phyloP scores from a whole-genome alignment of 2,329 filamentous ascomycete genomes.

The Dothideomycetes sp. region DNA sequence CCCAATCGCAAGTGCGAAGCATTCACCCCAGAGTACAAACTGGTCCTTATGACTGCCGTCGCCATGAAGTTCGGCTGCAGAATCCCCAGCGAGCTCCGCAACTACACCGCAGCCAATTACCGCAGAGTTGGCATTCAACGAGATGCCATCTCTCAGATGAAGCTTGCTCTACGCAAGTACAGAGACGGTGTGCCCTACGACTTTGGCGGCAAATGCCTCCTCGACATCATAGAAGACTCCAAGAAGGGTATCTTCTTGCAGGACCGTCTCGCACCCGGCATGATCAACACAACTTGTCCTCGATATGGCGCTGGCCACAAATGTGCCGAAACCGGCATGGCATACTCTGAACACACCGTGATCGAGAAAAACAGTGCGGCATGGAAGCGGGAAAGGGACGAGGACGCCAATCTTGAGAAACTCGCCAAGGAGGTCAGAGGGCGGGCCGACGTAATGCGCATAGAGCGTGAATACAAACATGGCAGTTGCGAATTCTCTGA shows the following conservation, averaged over 20 bases:
- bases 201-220: not conserved
- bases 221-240: not conserved
- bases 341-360: too few species aligned
- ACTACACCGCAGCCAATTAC: not conserved
- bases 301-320: not conserved
- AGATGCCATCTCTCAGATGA: not conserved
- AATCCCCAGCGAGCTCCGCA: not conserved
- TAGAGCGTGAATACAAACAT: too few species aligned
- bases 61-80: constrained; percentile 3
- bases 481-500: constrained; percentile 2
- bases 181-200: constrained; percentile 1
- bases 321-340: too few species aligned
- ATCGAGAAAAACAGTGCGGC: too few species aligned
- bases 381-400: too few species aligned
- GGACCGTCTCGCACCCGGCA: not conserved
- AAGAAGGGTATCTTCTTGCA: not conserved
- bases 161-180: not conserved
- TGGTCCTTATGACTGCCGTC: constrained; percentile 1
- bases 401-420: not conserved
- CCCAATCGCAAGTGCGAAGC: not conserved
- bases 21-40: not conserved
- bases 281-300: not conserved
- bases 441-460: not conserved
- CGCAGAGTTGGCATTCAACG: not conserved
- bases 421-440: not conserved